Conservation (phyloP, 1,284 basidiomycete genomes). For the Leccinum pallidistipes region DNA sequence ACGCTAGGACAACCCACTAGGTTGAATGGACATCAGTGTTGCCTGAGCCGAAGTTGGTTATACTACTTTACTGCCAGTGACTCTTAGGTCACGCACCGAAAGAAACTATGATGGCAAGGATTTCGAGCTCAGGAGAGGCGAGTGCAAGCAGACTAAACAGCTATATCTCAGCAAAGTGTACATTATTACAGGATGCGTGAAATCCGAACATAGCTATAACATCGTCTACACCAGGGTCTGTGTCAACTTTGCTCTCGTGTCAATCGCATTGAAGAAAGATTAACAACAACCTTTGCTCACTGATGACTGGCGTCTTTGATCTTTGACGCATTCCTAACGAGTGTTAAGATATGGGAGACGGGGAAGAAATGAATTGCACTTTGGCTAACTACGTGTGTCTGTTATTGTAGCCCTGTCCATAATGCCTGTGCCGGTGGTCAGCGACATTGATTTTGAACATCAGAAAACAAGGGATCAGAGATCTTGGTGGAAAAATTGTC, state of each 20-base stretch:
- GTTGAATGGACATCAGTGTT: slow-evolving; percentile 68
- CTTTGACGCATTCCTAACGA: not conserved
- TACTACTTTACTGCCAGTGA: not conserved
- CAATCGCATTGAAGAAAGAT: not conserved
- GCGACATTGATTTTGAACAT: not conserved
- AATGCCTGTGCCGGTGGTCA: slow-evolving; percentile 10
- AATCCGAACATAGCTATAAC: slow-evolving; percentile 62
- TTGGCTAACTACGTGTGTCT: not conserved
- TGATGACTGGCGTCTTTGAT: slow-evolving; percentile 52
- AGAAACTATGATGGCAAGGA: slow-evolving; percentile 74
- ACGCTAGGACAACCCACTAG: slow-evolving; percentile 43
- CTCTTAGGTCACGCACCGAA: slow-evolving; percentile 56
- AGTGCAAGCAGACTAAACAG: slow-evolving; percentile 60
- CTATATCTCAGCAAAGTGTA: slow-evolving; percentile 16
- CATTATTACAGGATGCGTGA: not conserved
- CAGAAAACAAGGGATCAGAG: slow-evolving; percentile 52
- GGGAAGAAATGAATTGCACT: not conserved
- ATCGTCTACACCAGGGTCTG: slow-evolving; percentile 93
- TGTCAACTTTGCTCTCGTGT: slow-evolving; percentile 55
- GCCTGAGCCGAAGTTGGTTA: slow-evolving; percentile 40
- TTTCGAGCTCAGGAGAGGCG: slow-evolving; percentile 74
- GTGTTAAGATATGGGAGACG: not conserved
- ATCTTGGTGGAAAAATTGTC: slow-evolving; percentile 79
- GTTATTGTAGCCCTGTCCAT: not conserved
- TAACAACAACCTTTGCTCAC: slow-evolving; percentile 37